Conservation (phyloP, 169 alveolate genomes). For the Eimeria mitis region DNA sequence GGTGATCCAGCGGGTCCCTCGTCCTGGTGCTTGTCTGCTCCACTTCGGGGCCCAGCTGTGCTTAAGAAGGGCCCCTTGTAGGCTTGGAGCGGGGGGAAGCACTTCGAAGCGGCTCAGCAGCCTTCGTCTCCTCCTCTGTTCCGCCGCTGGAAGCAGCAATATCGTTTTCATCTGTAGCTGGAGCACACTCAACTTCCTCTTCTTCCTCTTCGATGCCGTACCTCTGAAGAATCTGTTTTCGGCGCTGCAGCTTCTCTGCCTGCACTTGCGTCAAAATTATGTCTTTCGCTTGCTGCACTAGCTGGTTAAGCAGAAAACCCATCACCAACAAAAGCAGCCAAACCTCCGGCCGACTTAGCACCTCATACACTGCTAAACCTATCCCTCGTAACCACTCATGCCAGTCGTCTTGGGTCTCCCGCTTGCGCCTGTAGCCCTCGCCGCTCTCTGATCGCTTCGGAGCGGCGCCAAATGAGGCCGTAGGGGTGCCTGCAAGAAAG, state of each 20-base stretch:
- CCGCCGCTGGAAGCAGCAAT: neutral
- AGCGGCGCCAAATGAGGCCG: slow-evolving; percentile 40
- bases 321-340: slow-evolving; percentile 44
- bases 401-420: neutral
- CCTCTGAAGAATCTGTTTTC: slow-evolving; percentile 31
- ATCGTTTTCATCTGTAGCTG: slow-evolving; percentile 15
- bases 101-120: neutral
- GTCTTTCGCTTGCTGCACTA: slow-evolving; percentile 40
- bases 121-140: neutral
- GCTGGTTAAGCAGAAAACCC: slow-evolving; percentile 35
- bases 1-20: neutral
- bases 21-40: neutral
- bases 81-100: neutral
- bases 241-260: slow-evolving; percentile 27
- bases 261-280: neutral
- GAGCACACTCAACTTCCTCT: slow-evolving; percentile 8
- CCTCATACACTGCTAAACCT: neutral
- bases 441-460: slow-evolving; percentile 34
- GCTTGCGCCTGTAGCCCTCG: neutral
- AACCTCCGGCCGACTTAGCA: slow-evolving; percentile 52
- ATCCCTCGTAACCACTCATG: neutral
- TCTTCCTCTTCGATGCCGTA: slow-evolving; percentile 51
- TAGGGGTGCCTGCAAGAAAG: slow-evolving; percentile 12
- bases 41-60: neutral
- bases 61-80: neutral